Base-by-base conservation (phyloP, 805 yeast species). In the Candida glaebosa region DNA sequence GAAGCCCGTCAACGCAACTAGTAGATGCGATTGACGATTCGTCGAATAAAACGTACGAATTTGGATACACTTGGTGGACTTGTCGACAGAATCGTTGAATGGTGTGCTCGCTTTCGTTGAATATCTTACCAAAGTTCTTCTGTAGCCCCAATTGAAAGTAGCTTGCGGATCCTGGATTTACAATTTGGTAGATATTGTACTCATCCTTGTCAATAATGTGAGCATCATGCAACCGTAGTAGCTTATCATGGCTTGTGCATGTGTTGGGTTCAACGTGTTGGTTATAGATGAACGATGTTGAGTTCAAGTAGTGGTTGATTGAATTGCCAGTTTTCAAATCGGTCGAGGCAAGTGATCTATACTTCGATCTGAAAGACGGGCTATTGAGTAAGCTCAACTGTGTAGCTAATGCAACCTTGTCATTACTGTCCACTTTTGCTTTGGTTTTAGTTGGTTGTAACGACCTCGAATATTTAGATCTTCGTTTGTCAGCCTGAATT, bases 401-500 rank as follows among this genome's bases (percentile, higher is more conserved):
- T 12, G 10, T 24, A 8, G 28, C 28, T 8, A 24, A 12, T 24
- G 12, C 8, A 8, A 24, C 28, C 28, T 24, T 24, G 12, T 24
- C 28, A 12, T 24, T 12, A 12, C 12, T 24, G 12, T 8, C 28
- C 12, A 8, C 18, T 32, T 16, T 32, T 16, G 12, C 17, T 32
- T n/a, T 32, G 7, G n/a, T 32, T 8, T 22, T 32, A 14, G 6
- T 12, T 34, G 8, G 12, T 28, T 5, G 4, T 34, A 9, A 5
- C 12, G 28, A 24, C 24, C 34, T 35, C 20, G 36, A 37, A 28
- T 45, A 35, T 37, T 43, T 36, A 36, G 37, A 36, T 19, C 42
- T 49, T 20, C 71, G 48, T 34, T 51, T 46, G 31, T 53, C 45
- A 10, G 51, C 48, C 37, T 54, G 59, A 9, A 64, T 51, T 1